Base-by-base conservation (phyloP, 805 yeast genomes). In the Candida montana region DNA sequence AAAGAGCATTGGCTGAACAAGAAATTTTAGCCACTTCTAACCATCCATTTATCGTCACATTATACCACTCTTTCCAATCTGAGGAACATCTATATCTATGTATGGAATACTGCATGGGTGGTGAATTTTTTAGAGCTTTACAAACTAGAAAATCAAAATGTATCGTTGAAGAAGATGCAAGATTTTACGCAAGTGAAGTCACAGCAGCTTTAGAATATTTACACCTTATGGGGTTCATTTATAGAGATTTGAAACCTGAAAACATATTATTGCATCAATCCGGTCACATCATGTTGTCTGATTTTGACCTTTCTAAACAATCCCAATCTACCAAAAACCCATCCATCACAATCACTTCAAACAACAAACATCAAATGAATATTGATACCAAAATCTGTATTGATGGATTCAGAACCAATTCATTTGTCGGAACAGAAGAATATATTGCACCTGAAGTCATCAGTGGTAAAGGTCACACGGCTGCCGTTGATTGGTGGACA, bases 401-500 rank as follows among this genome's bases (percentile, higher is more conserved):
- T 33, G 96, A 91, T 58, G 96, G 96, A 11, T 93, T 95, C 64
- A 72, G 98, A 55, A 93, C 99, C 2, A 95, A 93, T 62, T 90
- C 98, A 1, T 93, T 93, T 69, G 99, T 93, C 28, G 99, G 99
- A 2, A 93, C 99, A 0, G 99, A 93, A 59, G 99, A 93, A 59
- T 93, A 93, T 61, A 89, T 93, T 55, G 98, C 99, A 0, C 99
- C 99, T 0, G 99, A 93, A 57, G 99, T 93, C 5, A 93, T 93
- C 41, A 71, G 93, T 60, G 98, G 98, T 2, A 86, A 90, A 53
- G 99, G 99, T 2, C 99, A 93, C 55, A 91, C 98, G 1, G 83
- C 91, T 7, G 96, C 98, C 0, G 99, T 93, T 15, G 99, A 93
- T 62, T 93, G 99, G 99, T 93, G 99, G 99, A 93, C 99, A 0